Base-by-base conservation (phyloP, 2,329 filamentous ascomycete species). In the Apiospora pterosperma region DNA sequence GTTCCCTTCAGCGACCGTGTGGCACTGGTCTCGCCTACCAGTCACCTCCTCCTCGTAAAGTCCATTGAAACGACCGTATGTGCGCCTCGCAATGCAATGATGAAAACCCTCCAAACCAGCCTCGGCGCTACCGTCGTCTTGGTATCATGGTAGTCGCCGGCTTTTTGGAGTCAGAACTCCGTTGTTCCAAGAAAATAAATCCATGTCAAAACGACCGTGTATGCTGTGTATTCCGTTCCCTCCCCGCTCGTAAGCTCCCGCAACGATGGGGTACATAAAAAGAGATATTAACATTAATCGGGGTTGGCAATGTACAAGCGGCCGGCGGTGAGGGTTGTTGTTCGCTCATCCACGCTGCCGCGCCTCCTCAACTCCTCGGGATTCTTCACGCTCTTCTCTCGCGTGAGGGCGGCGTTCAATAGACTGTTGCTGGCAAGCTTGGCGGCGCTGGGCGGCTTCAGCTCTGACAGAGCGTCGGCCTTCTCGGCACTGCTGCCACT, bases 271-370 rank as follows among this genome's bases (percentile, higher is more conserved):
- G 8, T 36, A 21, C 8, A 5, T 23, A 36, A 19, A 28, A 42
- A 34, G 16, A 34, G n/a, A 62, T 36, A 62, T 36, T 39, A 39
- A 48, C 60, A 48, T 81, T 78, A 86, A 77, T 96, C 92, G 21
- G 92, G 92, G 77, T 96, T 96, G 71, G 92, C 92, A 73, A 96
- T 93, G 77, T 92, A 96, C 65, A 96, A 84, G 67, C 92, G 86
- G 60, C 88, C 88, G 34, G 87, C 84, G 23, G 86, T 88, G 75
- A 96, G 89, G 1, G 91, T 94, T 78, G 88, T 90, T 5, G 90
- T 91, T 72, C 91, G 84, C 77, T 96, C 92, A 74, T 96, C 92
- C 60, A 96, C 92, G 74, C 92, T 96, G 64, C 92, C 92, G 72
- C 91, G 84, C 70, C 92, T 84, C 71, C 84, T 85, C 63, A 96